Base-by-base conservation (phyloP, 345 rosid species). In the Jatropha curcas region DNA sequence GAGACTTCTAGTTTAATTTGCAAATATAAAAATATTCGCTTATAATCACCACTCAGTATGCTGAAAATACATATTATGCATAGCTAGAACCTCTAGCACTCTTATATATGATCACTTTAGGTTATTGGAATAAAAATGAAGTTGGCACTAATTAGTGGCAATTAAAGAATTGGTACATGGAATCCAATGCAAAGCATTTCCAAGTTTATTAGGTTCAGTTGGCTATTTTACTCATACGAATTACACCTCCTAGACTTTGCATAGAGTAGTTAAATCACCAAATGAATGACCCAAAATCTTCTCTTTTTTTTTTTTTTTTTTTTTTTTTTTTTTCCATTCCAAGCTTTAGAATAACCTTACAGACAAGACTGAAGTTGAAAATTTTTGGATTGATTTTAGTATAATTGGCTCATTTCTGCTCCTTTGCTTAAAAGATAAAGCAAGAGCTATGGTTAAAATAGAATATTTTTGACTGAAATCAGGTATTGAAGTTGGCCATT, bases 401-500 rank as follows among this genome's bases (percentile, higher is more conserved):
- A 6, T 30, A 25, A 17, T 27, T 10, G 8, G 41, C 3, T 41
- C 6, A 50, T 31, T 48, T 50, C n/a, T 33, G 10, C 30, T 20
- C 9, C 35, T 63, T 24, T n/a, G 31, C 5, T 39, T 24, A 1
- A 13, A 37, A 57, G 25, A 57, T 46, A 31, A 60, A 60, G 28
- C n/a, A 27, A 25, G 24, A 70, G 17, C 41, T 13, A 41, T 43
- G 22, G 57, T 59, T 33, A 77, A 57, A 80, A 35, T 33, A 62
- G 78, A 77, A 75, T 83, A 80, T 78, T 75, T 71, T 70, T 31
- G 41, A 41, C n/a, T 77, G 53, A 43, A 68, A 65, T 74, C 58
- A 57, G 60, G 48, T 25, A 22, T 63, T 62, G 72, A 74, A 63
- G 77, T 58, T 57, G 80, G 79, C 70, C 73, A 79, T 76, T 73